Base-by-base conservation (phyloP, 345 rosid genomes). In the Cochlearia excelsa region DNA sequence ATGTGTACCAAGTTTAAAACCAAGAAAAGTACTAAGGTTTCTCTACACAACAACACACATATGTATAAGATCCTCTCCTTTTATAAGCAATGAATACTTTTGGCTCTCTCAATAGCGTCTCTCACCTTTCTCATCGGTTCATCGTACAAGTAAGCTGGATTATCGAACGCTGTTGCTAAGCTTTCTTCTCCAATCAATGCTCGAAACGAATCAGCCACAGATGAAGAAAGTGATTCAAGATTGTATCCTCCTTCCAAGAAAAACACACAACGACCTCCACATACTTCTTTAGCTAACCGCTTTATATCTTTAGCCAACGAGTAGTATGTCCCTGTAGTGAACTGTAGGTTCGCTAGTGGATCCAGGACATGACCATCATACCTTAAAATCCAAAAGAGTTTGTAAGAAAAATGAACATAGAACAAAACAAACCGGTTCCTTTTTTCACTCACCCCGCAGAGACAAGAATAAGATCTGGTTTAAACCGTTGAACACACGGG, bases 211-310 rank as follows among this genome's bases (percentile, higher is more conserved):
- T 88, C 98, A 1, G 90, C 82, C 35, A 88, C 95, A 0, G 98
- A 88, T 51, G 86, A 63, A 4, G 98, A 86, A 51, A 92, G 88
- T 16, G 98, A 83, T 11, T 83, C 72, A 46, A 88, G 96, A 73
- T 92, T 92, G 82, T 88, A 84, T 30, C 98, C 98, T 44, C 98
- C 98, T 75, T 92, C 98, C 74, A 86, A 70, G 83, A 86, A 92
- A 66, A 88, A 92, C 43, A 88, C 80, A 8, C 98, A 92, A 3
- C 93, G 84, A 0, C 98, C 95, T 1, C 87, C 84, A 1, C 98
- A 91, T 5, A 88, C 77, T 63, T 88, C 88, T 63, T 80, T 80
- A 0, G 98, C 95, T 1, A 92, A 87, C 64, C 71, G 93, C 70
- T 84, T 84, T 65, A 92, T 88, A 57, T 75, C 81, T 10, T 79